Conservation (phyloP, 345 rosid species). For the Eucalyptus virginea region DNA sequence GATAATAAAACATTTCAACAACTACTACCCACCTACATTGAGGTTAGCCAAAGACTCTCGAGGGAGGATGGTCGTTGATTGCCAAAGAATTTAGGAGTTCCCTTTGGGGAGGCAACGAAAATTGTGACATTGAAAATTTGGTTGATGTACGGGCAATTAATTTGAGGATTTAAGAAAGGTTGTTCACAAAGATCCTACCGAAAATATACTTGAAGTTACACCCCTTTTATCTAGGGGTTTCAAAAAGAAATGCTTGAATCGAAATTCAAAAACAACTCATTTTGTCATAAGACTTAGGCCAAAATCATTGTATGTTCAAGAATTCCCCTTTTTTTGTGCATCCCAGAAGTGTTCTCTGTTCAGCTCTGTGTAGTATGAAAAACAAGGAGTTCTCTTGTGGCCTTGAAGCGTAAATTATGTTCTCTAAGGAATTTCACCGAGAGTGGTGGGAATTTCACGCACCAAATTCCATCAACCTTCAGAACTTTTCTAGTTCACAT, state of each 20-base stretch:
- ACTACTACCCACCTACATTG: slow-evolving; percentile 50
- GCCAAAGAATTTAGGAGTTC: slow-evolving; percentile 29
- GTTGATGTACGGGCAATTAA: neutral
- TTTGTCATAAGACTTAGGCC: no score
- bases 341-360: no score
- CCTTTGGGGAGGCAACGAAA: slow-evolving; percentile 23
- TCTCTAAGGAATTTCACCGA: no score
- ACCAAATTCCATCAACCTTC: no score
- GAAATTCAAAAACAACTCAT: neutral
- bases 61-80: slow-evolving; percentile 16
- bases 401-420: no score
- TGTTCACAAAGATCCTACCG: neutral
- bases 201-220: neutral
- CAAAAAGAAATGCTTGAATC: no score
- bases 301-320: no score
- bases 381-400: no score
- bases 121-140: slow-evolving; percentile 25
- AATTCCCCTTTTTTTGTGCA: no score
- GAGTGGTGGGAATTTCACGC: no score
- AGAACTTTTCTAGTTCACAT: no score
- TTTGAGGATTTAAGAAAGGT: neutral
- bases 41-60: slow-evolving; percentile 24
- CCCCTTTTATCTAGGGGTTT: neutral
- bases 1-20: slow-evolving; percentile 36
- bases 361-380: no score